phyloP scores from a whole-genome alignment of 2,329 filamentous ascomycete species.

The Penicillium rolfsii region DNA sequence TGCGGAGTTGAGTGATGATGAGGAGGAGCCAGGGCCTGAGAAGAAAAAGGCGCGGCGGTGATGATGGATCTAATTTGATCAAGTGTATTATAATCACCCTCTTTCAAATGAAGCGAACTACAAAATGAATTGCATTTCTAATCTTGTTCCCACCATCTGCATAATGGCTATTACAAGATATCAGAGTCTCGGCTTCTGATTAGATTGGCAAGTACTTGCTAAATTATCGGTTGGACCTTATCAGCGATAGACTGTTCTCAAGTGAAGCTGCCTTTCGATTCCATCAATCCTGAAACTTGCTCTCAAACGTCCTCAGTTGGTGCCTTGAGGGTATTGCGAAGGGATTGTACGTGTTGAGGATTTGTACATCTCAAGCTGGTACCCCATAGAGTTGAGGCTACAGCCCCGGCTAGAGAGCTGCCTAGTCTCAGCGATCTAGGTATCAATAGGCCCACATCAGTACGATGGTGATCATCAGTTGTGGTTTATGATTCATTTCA shows the following conservation, averaged over 20 bases:
- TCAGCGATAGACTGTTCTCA: no score
- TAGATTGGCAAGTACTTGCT: no score
- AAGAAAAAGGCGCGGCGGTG: conserved; percentile 58
- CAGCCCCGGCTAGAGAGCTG: background rate
- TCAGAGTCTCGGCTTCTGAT: no score
- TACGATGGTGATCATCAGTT: no score
- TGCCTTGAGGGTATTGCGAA: background rate
- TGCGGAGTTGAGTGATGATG: conserved; percentile 83
- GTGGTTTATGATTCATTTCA: background rate
- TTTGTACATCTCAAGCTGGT: no score
- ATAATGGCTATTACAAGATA: no score
- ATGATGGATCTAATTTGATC: background rate
- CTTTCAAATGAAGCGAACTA: background rate
- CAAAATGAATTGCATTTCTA: no score
- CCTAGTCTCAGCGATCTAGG: background rate
- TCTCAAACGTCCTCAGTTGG: background rate
- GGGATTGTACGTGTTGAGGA: background rate
- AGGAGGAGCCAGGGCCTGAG: conserved; percentile 68
- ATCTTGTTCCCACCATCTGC: background rate
- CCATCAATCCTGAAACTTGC: background rate
- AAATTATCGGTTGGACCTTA: no score
- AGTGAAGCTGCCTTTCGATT: no score
- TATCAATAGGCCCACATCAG: background rate
- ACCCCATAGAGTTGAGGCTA: background rate
- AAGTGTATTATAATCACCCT: background rate